These are phyloP conservation scores for Trametes cingulata DNA, from an alignment of 768 basidiomycete genomes.

Conservation along the genomic window DNA sequence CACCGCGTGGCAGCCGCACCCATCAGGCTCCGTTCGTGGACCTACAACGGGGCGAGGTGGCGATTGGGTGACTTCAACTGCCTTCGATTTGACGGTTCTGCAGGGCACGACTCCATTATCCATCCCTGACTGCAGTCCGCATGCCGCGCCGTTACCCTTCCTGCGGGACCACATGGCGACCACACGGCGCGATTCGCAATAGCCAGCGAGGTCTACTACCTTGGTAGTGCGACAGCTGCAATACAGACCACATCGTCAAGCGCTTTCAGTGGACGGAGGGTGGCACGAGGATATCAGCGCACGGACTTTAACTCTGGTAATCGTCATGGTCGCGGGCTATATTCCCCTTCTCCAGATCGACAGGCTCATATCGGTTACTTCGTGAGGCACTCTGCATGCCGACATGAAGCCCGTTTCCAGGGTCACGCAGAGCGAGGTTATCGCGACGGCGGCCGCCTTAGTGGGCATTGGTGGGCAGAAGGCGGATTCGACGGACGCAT, in stretches of 20 bases:
- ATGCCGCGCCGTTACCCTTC: neutral
- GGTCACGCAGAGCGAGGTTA: constrained; percentile 13
- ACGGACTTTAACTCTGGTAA: constrained; percentile 11
- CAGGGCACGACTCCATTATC: neutral
- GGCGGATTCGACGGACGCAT: neutral
- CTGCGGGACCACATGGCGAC: neutral
- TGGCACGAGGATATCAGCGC: neutral
- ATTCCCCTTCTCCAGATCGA: neutral
- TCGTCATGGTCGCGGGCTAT: neutral
- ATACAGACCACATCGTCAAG: neutral
- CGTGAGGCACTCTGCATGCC: neutral
- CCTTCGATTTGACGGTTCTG: neutral
- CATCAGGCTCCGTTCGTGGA: constrained; percentile 17
- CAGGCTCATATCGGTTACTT: constrained; percentile 13
- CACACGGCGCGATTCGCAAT: neutral
- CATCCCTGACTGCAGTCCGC: neutral
- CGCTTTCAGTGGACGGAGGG: neutral
- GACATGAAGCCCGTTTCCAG: constrained; percentile 14
- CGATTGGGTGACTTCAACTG: constrained; percentile 3
- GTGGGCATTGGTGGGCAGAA: neutral
- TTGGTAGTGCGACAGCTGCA: neutral
- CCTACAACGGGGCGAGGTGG: constrained; percentile 17
- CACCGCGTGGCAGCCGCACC: constrained; percentile 16
- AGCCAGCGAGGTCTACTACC: neutral
- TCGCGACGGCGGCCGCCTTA: neutral